Percentiles rank a stretch among this genome's conserved stretches.
These are phyloP conservation scores for Boletus sp. DNA, from an alignment of 768 basidiomycete genomes.

Conservation along the genomic window DNA sequence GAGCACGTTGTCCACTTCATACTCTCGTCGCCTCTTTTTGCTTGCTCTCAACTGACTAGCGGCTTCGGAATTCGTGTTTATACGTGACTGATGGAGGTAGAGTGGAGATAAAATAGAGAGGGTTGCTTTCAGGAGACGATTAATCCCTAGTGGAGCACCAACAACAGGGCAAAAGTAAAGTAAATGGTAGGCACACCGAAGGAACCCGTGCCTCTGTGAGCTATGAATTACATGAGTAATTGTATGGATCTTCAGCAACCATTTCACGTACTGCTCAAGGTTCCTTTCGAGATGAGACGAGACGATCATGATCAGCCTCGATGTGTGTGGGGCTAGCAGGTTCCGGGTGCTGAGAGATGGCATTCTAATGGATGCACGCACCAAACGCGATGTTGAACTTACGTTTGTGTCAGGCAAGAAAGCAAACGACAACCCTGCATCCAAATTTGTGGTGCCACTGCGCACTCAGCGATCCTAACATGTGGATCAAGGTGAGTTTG, in stretches of 20 bases:
- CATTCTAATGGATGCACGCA: background rate
- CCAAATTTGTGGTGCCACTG: slow-evolving; percentile 46
- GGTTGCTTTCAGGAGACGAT: slow-evolving; percentile 53
- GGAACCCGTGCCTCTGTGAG: slow-evolving; percentile 42
- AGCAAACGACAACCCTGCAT: slow-evolving; percentile 51
- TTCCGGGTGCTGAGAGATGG: slow-evolving; percentile 43
- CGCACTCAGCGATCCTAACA: slow-evolving; percentile 51
- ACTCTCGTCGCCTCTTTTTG: slow-evolving; percentile 67
- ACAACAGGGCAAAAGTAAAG: slow-evolving; percentile 43
- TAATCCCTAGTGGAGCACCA: slow-evolving; percentile 46
- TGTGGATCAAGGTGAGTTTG: slow-evolving; percentile 49
- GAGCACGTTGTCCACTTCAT: slow-evolving; percentile 75
- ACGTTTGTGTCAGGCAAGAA: slow-evolving; percentile 49
- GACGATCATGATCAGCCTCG: slow-evolving; percentile 52
- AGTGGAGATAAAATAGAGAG: slow-evolving; percentile 48
- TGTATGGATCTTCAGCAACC: background rate
- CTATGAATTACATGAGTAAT: slow-evolving; percentile 6
- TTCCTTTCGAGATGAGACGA: slow-evolving; percentile 61
- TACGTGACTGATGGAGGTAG: slow-evolving; percentile 39
- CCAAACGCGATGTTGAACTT: slow-evolving; percentile 12
- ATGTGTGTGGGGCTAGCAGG: slow-evolving; percentile 52
- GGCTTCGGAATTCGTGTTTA: slow-evolving; percentile 20
- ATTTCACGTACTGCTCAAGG: slow-evolving; percentile 41
- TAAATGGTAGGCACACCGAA: slow-evolving; percentile 44
- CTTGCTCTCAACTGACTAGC: slow-evolving; percentile 44